phyloP scores from a whole-genome alignment of 495 filamentous ascomycete species.

The Aspergillus incahuasiensis region DNA sequence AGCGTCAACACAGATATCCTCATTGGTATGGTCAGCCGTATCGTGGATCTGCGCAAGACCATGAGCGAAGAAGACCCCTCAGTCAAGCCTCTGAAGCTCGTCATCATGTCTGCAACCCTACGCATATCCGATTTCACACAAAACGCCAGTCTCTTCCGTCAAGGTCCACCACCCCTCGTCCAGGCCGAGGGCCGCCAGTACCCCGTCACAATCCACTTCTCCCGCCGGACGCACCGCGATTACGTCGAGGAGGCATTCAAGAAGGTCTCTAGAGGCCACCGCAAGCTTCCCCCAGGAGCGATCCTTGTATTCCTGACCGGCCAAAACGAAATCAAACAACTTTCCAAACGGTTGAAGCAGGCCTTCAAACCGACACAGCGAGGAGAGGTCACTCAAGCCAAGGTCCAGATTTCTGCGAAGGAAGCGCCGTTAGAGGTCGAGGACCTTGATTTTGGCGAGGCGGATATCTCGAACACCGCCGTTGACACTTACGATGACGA shows the following conservation, averaged over 20 bases:
- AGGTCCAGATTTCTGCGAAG: conserved; percentile 66
- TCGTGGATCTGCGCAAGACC: conserved; percentile 69
- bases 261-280: conserved; percentile 85
- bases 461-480: conserved; percentile 40
- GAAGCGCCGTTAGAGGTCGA: conserved; percentile 81
- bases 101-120: conserved; percentile 98
- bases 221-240: conserved; percentile 74
- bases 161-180: conserved; percentile 72
- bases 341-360: conserved; percentile 72
- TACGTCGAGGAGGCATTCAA: conserved; percentile 85
- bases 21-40: conserved; percentile 91
- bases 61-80: conserved; percentile 58
- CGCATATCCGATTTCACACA: conserved; percentile 84
- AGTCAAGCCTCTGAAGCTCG: conserved; percentile 78
- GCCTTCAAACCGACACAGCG: conserved; percentile 59
- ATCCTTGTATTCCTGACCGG: conserved; percentile 96
- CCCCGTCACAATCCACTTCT: conserved; percentile 84
- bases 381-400: conserved; percentile 50
- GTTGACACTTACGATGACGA: conserved; percentile 17
- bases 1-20: conserved; percentile 97
- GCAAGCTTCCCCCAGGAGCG: conserved; percentile 83
- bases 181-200: conserved; percentile 94
- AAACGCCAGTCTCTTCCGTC: conserved; percentile 73
- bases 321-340: conserved; percentile 78
- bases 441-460: conserved; percentile 75